These are phyloP conservation scores for Phytopythium delawarense DNA, from an alignment of 352 stramenopile species.

Conservation along the genomic window DNA sequence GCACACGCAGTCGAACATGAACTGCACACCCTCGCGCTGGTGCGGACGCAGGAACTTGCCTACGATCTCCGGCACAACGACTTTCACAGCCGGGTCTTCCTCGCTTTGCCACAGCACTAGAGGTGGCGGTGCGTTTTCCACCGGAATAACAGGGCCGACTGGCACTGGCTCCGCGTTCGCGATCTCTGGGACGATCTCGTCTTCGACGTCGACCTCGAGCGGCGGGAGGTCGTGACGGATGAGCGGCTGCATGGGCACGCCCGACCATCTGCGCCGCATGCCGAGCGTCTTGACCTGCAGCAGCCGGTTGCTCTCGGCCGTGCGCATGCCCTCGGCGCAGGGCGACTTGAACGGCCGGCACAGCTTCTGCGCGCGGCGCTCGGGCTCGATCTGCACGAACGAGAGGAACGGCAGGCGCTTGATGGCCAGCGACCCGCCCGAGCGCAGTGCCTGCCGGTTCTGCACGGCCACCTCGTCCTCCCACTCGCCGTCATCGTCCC, in stretches of 20 bases:
- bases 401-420: constrained; percentile 82
- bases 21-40: constrained; percentile 95
- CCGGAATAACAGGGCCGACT: constrained; percentile 10
- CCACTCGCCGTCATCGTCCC: constrained; percentile 23
- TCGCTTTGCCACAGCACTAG: constrained; percentile 80
- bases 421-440: constrained; percentile 47
- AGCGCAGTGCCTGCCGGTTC: constrained; percentile 52
- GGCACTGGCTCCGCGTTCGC: constrained; percentile 16
- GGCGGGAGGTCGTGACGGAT: constrained; percentile 61
- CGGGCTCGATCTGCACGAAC: constrained; percentile 65
- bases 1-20: constrained; percentile 96
- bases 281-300: constrained; percentile 84
- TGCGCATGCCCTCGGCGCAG: constrained; percentile 46
- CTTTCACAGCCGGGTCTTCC: constrained; percentile 50
- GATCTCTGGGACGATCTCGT: constrained; percentile 34
- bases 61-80: constrained; percentile 88
- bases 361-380: constrained; percentile 49
- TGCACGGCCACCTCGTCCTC: constrained; percentile 28
- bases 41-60: constrained; percentile 95
- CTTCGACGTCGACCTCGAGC: constrained; percentile 61
- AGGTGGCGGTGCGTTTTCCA: constrained; percentile 41
- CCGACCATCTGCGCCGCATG: constrained; percentile 61
- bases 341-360: constrained; percentile 77
- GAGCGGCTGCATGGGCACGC: constrained; percentile 41
- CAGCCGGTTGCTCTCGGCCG: constrained; percentile 71